Percentiles rank a stretch among this genome's conserved stretches.
These are phyloP conservation scores for Chamaenerion angustifolium DNA, from an alignment of 345 rosid genomes.

Conservation along the genomic window DNA sequence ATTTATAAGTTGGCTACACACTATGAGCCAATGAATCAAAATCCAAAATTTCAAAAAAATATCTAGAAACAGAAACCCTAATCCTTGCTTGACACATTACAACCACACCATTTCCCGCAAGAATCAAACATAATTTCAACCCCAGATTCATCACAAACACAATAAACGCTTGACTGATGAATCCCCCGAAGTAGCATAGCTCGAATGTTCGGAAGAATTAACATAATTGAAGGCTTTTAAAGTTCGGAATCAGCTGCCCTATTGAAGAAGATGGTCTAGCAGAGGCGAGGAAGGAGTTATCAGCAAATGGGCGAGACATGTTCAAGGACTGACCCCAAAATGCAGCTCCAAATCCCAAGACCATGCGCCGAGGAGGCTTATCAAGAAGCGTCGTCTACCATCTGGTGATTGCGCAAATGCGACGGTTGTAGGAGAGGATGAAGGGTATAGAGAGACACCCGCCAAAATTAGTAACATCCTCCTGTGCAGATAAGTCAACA, in stretches of 20 bases:
- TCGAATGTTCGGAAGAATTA: conserved; percentile 3
- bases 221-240: background rate
- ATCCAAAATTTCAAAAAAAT: too few relatives aligned
- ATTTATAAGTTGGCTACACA: too few relatives aligned
- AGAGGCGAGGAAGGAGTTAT: conserved; percentile 50
- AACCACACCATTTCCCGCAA: too few relatives aligned
- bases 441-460: conserved; percentile 2
- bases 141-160: background rate
- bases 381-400: conserved; percentile 3
- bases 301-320: conserved; percentile 26
- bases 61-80: too few relatives aligned
- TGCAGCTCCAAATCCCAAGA: conserved; percentile 47
- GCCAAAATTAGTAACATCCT: conserved; percentile 17
- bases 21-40: too few relatives aligned
- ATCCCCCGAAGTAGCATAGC: background rate
- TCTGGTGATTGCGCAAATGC: background rate
- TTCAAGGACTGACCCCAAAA: conserved; percentile 41
- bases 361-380: conserved; percentile 37
- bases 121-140: too few relatives aligned
- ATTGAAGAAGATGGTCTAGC: conserved; percentile 48
- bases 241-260: conserved; percentile 45
- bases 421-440: conserved; percentile 7
- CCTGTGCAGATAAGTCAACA: conserved; percentile 23
- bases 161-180: background rate
- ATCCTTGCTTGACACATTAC: too few relatives aligned